Base-by-base conservation (phyloP, 768 basidiomycete genomes). In the Lactifluus subvellereus region DNA sequence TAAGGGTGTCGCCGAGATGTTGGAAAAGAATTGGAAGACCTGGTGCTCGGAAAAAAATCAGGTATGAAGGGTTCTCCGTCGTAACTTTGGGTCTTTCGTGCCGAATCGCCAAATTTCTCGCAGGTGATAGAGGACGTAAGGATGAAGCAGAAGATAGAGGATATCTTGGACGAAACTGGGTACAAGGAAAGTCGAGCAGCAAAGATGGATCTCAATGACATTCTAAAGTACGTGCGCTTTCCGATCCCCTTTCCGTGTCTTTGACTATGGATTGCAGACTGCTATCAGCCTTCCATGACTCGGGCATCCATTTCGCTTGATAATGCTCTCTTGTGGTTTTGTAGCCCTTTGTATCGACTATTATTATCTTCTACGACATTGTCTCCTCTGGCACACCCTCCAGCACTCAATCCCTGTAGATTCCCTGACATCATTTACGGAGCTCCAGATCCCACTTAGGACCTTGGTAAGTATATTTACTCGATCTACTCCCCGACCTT, bases 1-100 rank as follows among this genome's bases (percentile, higher is more conserved):
- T 18, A 96, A 93, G 72, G 97, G 96, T 6, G 94, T 99, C 37
- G 81, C 90, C 72, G 89, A 94, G 69, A 91, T 98, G 90, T 75
- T 98, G 65, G 94, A 97, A 74, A 84, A 85, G 69, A 98, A 98
- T 72, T 89, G 89, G 79, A 84, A 86, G 74, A 96, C 94, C 33
- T 97, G 92, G 93, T 87, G 90, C 71, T 84, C 94, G 3, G 81
- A 89, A 69, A 86, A 88, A 67, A 79, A 87, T 67, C 81, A 83
- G 81, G 61, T 20, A 42, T 16, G 60, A 32, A 38, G 8, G 35
- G 2, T 6, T 4, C 9, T 8, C 0, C 22, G 6, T 50, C 18
- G 13, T 37, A 3, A 14, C 1, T 11, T 3, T 4, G 16, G n/a
- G 9, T 20, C 7, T 20, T 45, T 3, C 16, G 4, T 45, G n/a